Evolutionary conservation across 2,329 filamentous ascomycete genomes (phyloP).

Genomic region (Reticulascus tulasneorum): DNA sequence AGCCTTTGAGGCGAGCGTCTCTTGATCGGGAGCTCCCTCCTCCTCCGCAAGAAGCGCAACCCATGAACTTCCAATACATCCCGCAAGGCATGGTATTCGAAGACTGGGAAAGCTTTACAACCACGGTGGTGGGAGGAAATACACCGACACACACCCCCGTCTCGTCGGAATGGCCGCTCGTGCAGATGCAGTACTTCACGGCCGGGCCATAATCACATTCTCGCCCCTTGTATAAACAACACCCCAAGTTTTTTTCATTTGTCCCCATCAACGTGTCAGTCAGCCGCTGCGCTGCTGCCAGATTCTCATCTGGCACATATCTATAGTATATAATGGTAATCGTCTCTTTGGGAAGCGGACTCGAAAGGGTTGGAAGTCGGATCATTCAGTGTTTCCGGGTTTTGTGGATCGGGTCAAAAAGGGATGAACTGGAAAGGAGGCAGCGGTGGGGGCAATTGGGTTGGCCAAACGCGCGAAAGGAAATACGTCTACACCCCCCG

Average conservation of each 20-base stretch:
- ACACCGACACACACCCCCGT: slow-evolving; percentile 14
- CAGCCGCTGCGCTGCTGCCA: slow-evolving; percentile 11
- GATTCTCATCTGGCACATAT: slow-evolving; percentile 7
- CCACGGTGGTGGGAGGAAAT: slow-evolving; percentile 28
- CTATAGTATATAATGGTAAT: slow-evolving; percentile 19
- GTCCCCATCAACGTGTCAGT: slow-evolving; percentile 12
- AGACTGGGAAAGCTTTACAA: slow-evolving; percentile 36
- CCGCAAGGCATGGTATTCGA: slow-evolving; percentile 33
- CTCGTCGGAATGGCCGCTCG: slow-evolving; percentile 19
- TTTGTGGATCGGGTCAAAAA: slow-evolving; percentile 8
- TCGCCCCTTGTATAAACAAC: slow-evolving; percentile 2
- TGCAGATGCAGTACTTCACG: slow-evolving; percentile 20
- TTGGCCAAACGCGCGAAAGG: neutral
- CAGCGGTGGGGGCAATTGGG: neutral
- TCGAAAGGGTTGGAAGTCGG: slow-evolving; percentile 6
- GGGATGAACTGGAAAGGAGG: neutral
- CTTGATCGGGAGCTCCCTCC: slow-evolving; percentile 15
- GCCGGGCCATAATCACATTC: slow-evolving; percentile 12
- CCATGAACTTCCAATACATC: slow-evolving; percentile 42
- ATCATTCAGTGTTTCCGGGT: slow-evolving; percentile 5
- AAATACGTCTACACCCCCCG: no score
- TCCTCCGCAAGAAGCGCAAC: slow-evolving; percentile 12
- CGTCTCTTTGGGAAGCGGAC: slow-evolving; percentile 10
- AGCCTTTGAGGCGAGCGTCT: slow-evolving; percentile 11
- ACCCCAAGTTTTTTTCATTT: slow-evolving; percentile 12